Evolutionary conservation across 2,329 filamentous ascomycete genomes (phyloP), one percentile per base, ranked within the genome.

Genomic region (Colletotrichum sp.): DNA sequence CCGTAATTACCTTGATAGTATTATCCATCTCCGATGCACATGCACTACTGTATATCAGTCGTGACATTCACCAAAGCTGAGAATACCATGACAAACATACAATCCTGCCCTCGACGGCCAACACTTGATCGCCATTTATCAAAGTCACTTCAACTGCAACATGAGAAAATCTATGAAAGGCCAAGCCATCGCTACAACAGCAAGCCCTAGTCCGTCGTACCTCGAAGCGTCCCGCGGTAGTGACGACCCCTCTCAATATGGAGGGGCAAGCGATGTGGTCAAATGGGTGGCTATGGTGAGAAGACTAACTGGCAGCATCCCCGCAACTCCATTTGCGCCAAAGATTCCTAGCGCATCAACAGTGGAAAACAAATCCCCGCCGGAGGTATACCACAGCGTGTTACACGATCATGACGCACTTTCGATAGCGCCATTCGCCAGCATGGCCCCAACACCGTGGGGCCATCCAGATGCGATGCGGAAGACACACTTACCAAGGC

Each of bases 391-490:
- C 21, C 21, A 24, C 21, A 24, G 21, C 21, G 21, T 24, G 21
- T 24, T 24, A 24, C 21, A 24, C 32, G 18, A 10, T 43, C 0
- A 0, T n/a, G 18, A 7, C 0, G 39, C 9, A 12, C 0, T 48
- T n/a, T n/a, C 39, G 39, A 48, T 48, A 48, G 39, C 9, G 39
- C 39, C 18, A 48, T 48, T 48, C 9, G 18, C 39, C 39, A 12
- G 9, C 39, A 48, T 48, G 39, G 18, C 12, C 0, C 9, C 39
- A 48, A 0, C 39, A 12, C 1, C 9, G 3, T 1, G 39, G 39
- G 3, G 9, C 0, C 39, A 48, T 12, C 18, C 39, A 2, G 39
- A 12, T n/a, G 18, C 9, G 0, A 48, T 0, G 39, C 9, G 39
- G 18, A 48, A 12, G 9, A 48, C 21, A 24, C 21, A 24, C 21